Percentiles rank a stretch among this genome's conserved stretches.
These are phyloP conservation scores for Fusarium sororula DNA, from an alignment of 2,329 filamentous ascomycete species.

Conservation along the genomic window DNA sequence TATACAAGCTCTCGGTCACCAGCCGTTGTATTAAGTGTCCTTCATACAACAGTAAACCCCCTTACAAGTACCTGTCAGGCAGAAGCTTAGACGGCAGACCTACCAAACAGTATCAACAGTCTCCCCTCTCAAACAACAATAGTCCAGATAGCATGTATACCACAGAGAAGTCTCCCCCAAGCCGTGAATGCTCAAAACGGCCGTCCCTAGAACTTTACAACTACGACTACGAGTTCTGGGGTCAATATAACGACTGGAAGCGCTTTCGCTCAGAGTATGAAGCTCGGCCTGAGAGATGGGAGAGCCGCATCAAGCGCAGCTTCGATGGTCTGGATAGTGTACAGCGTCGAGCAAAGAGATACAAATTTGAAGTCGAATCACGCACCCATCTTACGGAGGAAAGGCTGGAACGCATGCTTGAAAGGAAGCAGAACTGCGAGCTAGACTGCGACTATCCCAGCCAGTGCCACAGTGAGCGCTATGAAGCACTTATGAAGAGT, in stretches of 20 bases:
- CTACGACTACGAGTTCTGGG: slow-evolving; percentile 49
- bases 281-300: slow-evolving; percentile 4
- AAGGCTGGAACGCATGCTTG: slow-evolving; percentile 5
- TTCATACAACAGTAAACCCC: neutral
- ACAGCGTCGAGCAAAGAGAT: neutral
- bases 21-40: slow-evolving; percentile 19
- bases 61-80: neutral
- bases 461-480: slow-evolving; percentile 29
- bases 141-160: neutral
- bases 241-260: slow-evolving; percentile 42
- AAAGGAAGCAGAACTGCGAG: slow-evolving; percentile 26
- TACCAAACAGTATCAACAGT: neutral
- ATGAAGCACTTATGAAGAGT: neutral
- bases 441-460: slow-evolving; percentile 39
- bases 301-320: neutral
- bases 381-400: neutral
- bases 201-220: neutral
- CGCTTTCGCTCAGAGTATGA: slow-evolving; percentile 22
- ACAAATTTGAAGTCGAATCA: neutral
- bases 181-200: neutral
- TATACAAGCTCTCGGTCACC: slow-evolving; percentile 36
- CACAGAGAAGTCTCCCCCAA: neutral
- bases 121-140: neutral
- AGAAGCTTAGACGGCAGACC: neutral
- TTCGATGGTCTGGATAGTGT: neutral